phyloP scores from a whole-genome alignment of 176 grass and related monocot genomes.

The Rhynchospora pubera region DNA sequence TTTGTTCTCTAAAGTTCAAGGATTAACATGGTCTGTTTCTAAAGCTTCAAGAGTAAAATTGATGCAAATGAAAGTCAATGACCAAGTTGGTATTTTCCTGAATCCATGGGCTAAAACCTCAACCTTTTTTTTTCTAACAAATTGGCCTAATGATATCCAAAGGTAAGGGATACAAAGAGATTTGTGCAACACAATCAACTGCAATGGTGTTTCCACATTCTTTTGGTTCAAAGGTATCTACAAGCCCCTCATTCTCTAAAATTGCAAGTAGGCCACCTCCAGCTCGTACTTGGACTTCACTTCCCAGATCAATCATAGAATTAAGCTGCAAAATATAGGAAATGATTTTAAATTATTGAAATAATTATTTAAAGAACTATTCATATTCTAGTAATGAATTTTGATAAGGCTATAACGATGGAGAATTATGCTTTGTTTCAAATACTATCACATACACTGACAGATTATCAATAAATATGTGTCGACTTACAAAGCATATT shows the following conservation, averaged over 20 bases:
- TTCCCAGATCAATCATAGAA: slow-evolving; percentile 99
- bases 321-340: slow-evolving; percentile 66
- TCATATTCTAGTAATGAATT: slow-evolving; percentile 7
- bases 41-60: neutral
- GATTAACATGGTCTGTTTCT: neutral
- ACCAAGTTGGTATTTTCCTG: neutral
- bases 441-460: neutral
- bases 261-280: slow-evolving; percentile 93
- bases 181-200: slow-evolving; percentile 75
- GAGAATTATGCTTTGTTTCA: neutral
- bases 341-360: slow-evolving; percentile 3
- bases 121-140: neutral
- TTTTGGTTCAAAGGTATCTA: slow-evolving; percentile 76
- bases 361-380: neutral
- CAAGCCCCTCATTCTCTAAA: slow-evolving; percentile 89
- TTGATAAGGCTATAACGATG: neutral
- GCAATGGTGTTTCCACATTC: slow-evolving; percentile 77
- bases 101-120: neutral
- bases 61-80: neutral
- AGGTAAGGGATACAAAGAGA: slow-evolving; percentile 85
- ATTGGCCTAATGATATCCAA: slow-evolving; percentile 1
- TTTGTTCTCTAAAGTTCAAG: neutral
- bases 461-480: neutral
- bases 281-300: slow-evolving; percentile 92
- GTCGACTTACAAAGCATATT: slow-evolving; percentile 42